Conservation (phyloP, 129 eudicot species). For the Flaveria trinervia region DNA sequence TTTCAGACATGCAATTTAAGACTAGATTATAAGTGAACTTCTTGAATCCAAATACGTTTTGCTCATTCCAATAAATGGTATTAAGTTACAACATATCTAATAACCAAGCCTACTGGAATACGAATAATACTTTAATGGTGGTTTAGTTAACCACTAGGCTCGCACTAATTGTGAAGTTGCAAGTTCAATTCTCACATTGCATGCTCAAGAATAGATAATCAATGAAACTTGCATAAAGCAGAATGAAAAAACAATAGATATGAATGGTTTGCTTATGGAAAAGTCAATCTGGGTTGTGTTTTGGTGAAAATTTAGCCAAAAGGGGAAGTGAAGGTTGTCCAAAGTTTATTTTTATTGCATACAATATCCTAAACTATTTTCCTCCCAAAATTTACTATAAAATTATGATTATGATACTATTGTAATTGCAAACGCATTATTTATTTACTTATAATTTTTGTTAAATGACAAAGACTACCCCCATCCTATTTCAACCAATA, state of each 20-base stretch:
- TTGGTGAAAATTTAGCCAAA: not conserved
- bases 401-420: constrained; percentile 1
- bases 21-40: not conserved
- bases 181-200: not conserved
- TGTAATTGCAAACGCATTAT: not conserved
- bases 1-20: not conserved
- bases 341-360: not conserved
- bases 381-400: not conserved
- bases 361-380: not conserved
- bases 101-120: not conserved
- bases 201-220: not conserved
- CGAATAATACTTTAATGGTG: not conserved
- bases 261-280: not conserved
- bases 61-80: not conserved
- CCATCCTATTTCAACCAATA: not conserved
- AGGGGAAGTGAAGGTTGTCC: not conserved
- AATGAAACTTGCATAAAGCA: not conserved
- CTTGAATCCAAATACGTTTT: not conserved
- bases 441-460: not conserved
- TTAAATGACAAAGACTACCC: not conserved
- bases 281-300: not conserved
- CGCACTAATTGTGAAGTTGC: not conserved
- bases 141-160: not conserved
- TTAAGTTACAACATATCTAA: not conserved
- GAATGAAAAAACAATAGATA: not conserved